These are phyloP conservation scores for Cucurbita maxima DNA, from an alignment of 306 rosid genomes.

Conservation along the genomic window DNA sequence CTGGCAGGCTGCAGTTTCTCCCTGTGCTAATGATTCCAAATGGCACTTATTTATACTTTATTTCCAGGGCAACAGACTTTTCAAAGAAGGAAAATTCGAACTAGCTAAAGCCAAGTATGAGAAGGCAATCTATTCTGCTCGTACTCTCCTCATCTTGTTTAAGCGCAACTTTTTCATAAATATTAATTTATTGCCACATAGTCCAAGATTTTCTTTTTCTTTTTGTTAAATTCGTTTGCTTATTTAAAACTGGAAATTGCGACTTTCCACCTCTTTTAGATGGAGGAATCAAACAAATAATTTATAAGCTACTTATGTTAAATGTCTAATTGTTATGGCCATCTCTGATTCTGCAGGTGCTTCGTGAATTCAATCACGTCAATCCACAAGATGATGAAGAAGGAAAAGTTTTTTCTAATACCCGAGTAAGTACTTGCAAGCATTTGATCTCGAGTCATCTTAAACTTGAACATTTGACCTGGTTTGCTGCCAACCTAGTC, in stretches of 20 bases:
- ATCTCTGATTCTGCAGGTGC: slow-evolving; percentile 40
- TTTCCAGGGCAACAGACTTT: slow-evolving; percentile 86
- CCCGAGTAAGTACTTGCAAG: slow-evolving; percentile 44
- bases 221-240: not conserved
- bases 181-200: not conserved
- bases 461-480: not conserved
- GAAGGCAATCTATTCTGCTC: slow-evolving; percentile 38
- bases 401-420: slow-evolving; percentile 62
- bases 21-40: not conserved
- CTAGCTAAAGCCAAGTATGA: slow-evolving; percentile 97
- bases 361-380: slow-evolving; percentile 94
- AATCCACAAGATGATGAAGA: slow-evolving; percentile 96
- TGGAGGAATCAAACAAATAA: not conserved
- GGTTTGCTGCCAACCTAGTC: not conserved
- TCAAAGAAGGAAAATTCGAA: slow-evolving; percentile 89
- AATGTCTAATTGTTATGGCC: not conserved
- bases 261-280: not conserved
- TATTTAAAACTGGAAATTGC: not conserved
- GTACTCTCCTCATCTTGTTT: not conserved
- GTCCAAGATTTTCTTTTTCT: not conserved
- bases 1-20: not conserved
- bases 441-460: not conserved
- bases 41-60: slow-evolving; percentile 8
- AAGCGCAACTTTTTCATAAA: not conserved
- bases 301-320: not conserved